A percentile compares a stretch with the other conserved stretches of the same genome.
Evolutionary conservation across 2,329 filamentous ascomycete genomes (phyloP).

Genomic region (Bipolaris sorokiniana): DNA sequence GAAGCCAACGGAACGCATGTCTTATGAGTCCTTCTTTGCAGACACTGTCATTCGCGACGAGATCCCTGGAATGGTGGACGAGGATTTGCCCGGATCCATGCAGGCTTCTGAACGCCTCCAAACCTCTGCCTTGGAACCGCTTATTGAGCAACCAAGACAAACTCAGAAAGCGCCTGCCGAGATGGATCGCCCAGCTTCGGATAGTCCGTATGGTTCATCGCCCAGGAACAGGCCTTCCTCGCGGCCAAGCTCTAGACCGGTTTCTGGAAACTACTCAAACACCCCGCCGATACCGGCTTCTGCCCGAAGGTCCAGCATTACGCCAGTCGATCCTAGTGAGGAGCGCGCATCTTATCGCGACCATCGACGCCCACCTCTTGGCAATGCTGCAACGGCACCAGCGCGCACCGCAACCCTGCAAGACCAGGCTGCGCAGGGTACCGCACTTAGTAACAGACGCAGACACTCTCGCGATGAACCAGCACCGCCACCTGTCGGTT

Average conservation of each 20-base stretch:
- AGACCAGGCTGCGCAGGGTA: slow-evolving; percentile 42
- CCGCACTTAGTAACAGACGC: slow-evolving; percentile 62
- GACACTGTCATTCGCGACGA: slow-evolving; percentile 73
- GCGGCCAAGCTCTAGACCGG: slow-evolving; percentile 41
- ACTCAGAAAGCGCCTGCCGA: slow-evolving; percentile 39
- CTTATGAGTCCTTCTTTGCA: slow-evolving; percentile 83
- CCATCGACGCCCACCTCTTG: slow-evolving; percentile 52
- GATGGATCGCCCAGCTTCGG: slow-evolving; percentile 33
- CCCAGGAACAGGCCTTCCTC: slow-evolving; percentile 44
- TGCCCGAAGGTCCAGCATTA: slow-evolving; percentile 42
- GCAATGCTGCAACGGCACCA: slow-evolving; percentile 55
- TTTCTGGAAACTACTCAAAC: slow-evolving; percentile 34
- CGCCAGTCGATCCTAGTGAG: slow-evolving; percentile 40
- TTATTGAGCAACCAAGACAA: slow-evolving; percentile 32
- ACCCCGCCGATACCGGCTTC: slow-evolving; percentile 35
- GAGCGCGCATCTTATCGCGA: slow-evolving; percentile 49
- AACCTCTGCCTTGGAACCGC: slow-evolving; percentile 35
- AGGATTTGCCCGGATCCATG: slow-evolving; percentile 63
- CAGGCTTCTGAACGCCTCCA: slow-evolving; percentile 37
- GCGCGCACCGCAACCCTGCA: slow-evolving; percentile 48
- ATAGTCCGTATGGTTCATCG: slow-evolving; percentile 42
- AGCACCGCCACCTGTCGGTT: slow-evolving; percentile 53
- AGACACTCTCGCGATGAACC: slow-evolving; percentile 62
- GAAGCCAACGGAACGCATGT: slow-evolving; percentile 82
- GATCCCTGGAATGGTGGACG: slow-evolving; percentile 81